A percentile compares a stretch with the other conserved stretches of the same genome.
These are phyloP conservation scores for Melanomma pulvis-pyrius DNA, from an alignment of 495 filamentous ascomycete genomes.

Conservation along the genomic window DNA sequence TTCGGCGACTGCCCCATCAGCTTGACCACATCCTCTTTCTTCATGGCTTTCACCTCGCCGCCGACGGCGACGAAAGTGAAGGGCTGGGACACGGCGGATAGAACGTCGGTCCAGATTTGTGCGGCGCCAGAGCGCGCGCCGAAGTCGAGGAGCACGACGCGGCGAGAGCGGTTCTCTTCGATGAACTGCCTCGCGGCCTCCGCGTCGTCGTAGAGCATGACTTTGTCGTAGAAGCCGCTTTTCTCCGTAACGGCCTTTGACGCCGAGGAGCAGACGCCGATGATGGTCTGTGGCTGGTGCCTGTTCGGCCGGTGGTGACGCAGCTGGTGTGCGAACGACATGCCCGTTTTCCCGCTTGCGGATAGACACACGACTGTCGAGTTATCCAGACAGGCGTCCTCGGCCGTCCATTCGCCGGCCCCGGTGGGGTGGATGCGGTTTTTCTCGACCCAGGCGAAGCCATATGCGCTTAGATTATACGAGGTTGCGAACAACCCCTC, in stretches of 20 bases:
- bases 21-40: constrained; percentile 37
- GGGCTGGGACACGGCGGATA: constrained; percentile 38
- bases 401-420: constrained; percentile 45
- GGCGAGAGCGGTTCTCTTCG: constrained; percentile 30
- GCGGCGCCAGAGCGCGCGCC: constrained; percentile 51
- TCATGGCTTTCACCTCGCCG: constrained; percentile 47
- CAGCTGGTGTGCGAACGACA: constrained; percentile 30
- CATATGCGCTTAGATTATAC: constrained; percentile 53
- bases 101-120: constrained; percentile 43
- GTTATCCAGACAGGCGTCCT: constrained; percentile 53
- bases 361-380: constrained; percentile 40
- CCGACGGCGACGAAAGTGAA: constrained; percentile 49
- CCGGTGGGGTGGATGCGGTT: constrained; percentile 46
- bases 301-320: constrained; percentile 21
- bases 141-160: constrained; percentile 57
- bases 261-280: constrained; percentile 28
- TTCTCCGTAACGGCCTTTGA: constrained; percentile 2
- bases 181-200: constrained; percentile 18
- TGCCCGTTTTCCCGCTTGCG: constrained; percentile 32
- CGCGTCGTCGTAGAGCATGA: constrained; percentile 37
- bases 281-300: constrained; percentile 26
- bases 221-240: constrained; percentile 31
- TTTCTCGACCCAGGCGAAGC: constrained; percentile 47
- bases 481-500: constrained; percentile 51
- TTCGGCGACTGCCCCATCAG: constrained; percentile 25